phyloP scores from a whole-genome alignment of 768 basidiomycete species.

The Suillus fuscotomentosus region DNA sequence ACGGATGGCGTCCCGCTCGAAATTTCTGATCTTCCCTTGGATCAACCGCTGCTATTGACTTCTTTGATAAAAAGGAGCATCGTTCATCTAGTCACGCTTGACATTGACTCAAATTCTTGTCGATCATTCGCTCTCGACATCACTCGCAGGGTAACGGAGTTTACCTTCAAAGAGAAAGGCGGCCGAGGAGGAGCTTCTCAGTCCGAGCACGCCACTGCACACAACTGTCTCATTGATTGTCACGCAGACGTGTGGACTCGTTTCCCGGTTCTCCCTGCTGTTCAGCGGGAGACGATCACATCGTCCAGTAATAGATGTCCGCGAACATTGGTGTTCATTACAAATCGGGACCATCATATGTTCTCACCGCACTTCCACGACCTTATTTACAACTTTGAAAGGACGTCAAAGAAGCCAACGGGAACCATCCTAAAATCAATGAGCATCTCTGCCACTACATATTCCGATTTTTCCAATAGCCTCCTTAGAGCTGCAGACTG shows the following conservation, averaged over 20 bases:
- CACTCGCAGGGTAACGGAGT: conserved; percentile 54
- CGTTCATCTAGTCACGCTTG: conserved; percentile 43
- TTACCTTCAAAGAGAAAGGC: conserved; percentile 50
- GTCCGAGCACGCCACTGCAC: conserved; percentile 23
- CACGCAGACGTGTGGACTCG: conserved; percentile 59
- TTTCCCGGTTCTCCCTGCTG: conserved; percentile 55
- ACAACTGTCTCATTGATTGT: conserved; percentile 58
- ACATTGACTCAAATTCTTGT: conserved; percentile 29
- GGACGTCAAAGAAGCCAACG: conserved; percentile 50
- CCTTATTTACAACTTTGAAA: conserved; percentile 48
- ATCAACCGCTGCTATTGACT: conserved; percentile 33
- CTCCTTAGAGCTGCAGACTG: conserved; percentile 16
- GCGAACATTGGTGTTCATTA: conserved; percentile 43
- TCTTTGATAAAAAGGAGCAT: conserved; percentile 43
- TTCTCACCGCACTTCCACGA: conserved; percentile 45
- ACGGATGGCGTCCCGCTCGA: conserved; percentile 40
- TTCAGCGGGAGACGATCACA: conserved; percentile 43
- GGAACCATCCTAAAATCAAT: conserved; percentile 42
- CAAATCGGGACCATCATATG: conserved; percentile 32
- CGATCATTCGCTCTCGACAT: conserved; percentile 49
- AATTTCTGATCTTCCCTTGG: conserved; percentile 25
- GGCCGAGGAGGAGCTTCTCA: conserved; percentile 15
- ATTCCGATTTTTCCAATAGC: conserved; percentile 24
- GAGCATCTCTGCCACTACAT: conserved; percentile 31
- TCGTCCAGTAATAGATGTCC: conserved; percentile 30